Evolutionary conservation across 2,329 filamentous ascomycete genomes (phyloP).

Genomic region (Aspergillus udagawae): DNA sequence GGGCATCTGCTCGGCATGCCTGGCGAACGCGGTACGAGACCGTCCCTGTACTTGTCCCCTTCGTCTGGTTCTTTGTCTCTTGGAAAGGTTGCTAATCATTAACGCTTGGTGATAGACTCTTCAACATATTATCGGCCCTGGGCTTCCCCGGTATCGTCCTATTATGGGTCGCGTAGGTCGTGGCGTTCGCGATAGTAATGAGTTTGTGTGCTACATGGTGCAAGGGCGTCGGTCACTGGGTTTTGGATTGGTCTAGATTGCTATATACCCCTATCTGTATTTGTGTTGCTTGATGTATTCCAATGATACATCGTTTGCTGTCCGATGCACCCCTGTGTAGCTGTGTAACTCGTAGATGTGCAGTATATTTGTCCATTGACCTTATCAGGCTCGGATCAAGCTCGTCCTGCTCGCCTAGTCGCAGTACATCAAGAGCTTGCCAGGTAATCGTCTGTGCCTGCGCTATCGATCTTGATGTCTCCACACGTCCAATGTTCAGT

Average conservation of each 20-base stretch:
- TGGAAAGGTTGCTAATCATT: not conserved
- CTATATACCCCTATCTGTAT: constrained; percentile 1
- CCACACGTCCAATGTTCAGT: not conserved
- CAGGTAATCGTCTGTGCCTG: not conserved
- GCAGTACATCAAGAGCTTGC: not conserved
- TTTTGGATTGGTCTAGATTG: not conserved
- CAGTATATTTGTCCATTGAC: not conserved
- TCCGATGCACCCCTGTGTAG: not conserved
- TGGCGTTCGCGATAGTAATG: not conserved
- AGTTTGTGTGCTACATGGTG: not conserved
- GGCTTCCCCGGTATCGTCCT: constrained; percentile 25
- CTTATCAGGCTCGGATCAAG: not conserved
- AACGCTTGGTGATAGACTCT: constrained; percentile 25
- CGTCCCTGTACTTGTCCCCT: constrained; percentile 15
- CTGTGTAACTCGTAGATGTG: not conserved
- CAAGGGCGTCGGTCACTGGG: not conserved
- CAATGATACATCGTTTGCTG: not conserved
- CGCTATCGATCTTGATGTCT: not conserved
- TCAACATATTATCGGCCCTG: constrained; percentile 40
- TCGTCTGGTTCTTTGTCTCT: not conserved
- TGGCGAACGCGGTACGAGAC: constrained; percentile 33
- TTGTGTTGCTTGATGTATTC: not conserved
- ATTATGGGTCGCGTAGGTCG: constrained; percentile 14
- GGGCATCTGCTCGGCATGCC: constrained; percentile 40
- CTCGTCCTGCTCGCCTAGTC: not conserved